A percentile compares a stretch with the other conserved stretches of the same genome.
Conservation (phyloP, 2,329 filamentous ascomycete genomes). For the Tolypocladium amazonense region DNA sequence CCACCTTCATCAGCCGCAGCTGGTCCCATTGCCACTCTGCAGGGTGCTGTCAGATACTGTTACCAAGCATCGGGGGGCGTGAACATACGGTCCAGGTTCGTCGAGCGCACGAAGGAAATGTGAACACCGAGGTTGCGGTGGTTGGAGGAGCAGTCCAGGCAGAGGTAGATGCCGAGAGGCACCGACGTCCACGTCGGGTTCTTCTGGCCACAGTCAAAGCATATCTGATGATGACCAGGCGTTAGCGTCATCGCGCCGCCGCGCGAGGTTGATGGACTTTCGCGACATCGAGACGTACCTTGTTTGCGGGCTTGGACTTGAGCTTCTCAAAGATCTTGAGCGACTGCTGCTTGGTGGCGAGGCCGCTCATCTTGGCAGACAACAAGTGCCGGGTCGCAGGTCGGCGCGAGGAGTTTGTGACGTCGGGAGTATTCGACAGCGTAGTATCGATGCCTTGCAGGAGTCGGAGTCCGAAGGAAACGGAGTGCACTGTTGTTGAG, state of each 20-base stretch:
- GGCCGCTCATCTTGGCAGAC: slow-evolving; percentile 44
- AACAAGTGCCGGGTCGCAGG: not conserved
- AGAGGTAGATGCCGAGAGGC: slow-evolving; percentile 94
- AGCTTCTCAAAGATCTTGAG: slow-evolving; percentile 97
- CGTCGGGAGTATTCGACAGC: not conserved
- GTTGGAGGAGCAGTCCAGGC: slow-evolving; percentile 93
- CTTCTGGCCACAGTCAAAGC: slow-evolving; percentile 96
- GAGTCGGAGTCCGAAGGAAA: not conserved
- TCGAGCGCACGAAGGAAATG: slow-evolving; percentile 97
- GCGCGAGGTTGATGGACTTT: not conserved
- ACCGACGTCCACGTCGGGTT: slow-evolving; percentile 98
- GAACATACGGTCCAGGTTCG: slow-evolving; percentile 87
- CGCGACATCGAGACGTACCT: slow-evolving; percentile 43
- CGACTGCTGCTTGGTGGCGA: slow-evolving; percentile 88
- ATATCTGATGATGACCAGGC: slow-evolving; percentile 53
- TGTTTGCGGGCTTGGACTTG: slow-evolving; percentile 89
- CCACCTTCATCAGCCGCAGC: slow-evolving; percentile 93
- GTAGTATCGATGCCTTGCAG: not conserved
- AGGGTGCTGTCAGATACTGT: not conserved
- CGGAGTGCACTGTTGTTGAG: not conserved
- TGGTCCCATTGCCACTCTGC: slow-evolving; percentile 98
- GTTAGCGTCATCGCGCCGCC: not conserved
- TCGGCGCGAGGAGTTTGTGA: not conserved
- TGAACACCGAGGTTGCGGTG: slow-evolving; percentile 97
- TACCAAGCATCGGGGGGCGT: not conserved